phyloP scores from a whole-genome alignment of 176 grass and related monocot genomes.

The Tillandsia leiboldiana region DNA sequence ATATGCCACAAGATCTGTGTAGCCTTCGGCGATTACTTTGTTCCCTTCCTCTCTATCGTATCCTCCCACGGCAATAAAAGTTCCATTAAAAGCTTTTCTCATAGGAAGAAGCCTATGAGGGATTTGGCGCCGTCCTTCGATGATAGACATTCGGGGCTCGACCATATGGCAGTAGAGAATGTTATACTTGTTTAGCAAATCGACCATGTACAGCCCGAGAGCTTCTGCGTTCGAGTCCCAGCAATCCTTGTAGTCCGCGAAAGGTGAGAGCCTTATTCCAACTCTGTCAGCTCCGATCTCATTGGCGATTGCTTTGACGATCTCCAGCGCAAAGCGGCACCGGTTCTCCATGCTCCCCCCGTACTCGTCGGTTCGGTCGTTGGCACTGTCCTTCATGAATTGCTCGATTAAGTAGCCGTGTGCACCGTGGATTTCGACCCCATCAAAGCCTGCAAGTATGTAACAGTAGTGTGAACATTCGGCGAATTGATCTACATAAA shows the following conservation, averaged over 20 bases:
- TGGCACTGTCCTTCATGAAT: conserved; percentile 13
- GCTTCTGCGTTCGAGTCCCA: conserved; percentile 33
- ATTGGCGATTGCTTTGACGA: neutral
- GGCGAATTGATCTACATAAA: neutral
- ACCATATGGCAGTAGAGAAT: conserved; percentile 30
- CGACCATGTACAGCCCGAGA: conserved; percentile 19
- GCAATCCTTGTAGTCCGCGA: conserved; percentile 25
- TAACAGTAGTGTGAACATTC: neutral
- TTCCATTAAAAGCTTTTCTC: conserved; percentile 32
- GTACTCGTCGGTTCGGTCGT: conserved; percentile 9
- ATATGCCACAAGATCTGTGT: conserved; percentile 32
- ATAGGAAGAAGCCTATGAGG: conserved; percentile 23
- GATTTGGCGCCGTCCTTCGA: conserved; percentile 12
- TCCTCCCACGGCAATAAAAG: conserved; percentile 28
- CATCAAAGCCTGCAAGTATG: neutral
- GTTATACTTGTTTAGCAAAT: conserved; percentile 22
- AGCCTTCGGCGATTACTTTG: conserved; percentile 26
- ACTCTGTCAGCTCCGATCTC: neutral
- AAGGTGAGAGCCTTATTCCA: conserved; percentile 12
- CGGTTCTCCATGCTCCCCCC: conserved; percentile 13
- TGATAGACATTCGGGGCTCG: conserved; percentile 20
- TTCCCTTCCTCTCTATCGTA: conserved; percentile 38
- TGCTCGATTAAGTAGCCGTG: conserved; percentile 13
- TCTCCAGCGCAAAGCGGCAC: conserved; percentile 4
- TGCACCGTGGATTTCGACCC: conserved; percentile 9